Base-by-base conservation (phyloP, 495 filamentous ascomycete species). In the Aspergillus sclerotiicarbonarius region DNA sequence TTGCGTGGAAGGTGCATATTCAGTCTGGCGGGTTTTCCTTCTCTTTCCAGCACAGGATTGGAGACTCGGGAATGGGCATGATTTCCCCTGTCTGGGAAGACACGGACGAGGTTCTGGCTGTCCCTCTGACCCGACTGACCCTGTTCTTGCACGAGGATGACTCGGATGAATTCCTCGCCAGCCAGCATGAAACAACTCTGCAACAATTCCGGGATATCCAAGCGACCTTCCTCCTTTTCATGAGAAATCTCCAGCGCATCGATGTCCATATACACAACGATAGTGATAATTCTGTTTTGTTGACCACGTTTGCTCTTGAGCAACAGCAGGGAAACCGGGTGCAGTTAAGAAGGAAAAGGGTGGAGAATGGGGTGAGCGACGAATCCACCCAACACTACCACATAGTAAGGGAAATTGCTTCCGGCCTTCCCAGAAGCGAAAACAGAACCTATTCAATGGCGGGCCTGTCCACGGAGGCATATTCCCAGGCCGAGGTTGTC, bases 1-100 rank as follows among this genome's bases (percentile, higher is more conserved):
- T 74, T 1, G 75, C 77, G 3, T 70, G 61, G 57, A 76, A 73
- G 46, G 80, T 76, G 0, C 69, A 75, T 29, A 75, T 83, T 13
- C 73, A 77, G 48, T 83, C 79, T 0, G 71, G 75, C 3, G 12
- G 58, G 9, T 81, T 67, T 52, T 80, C 74, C 1, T 82, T 81
- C 65, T 62, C 35, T n/a, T 80, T 81, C 55, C 64, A 71, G 33
- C 57, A 74, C 39, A 53, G 25, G 31, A 58, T 7, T 61, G 73
- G 50, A 29, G 67, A 73, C n/a, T 65, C 64, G 0, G 72, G 70
- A 6, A 68, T 78, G 53, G 76, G 77, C 15, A 80, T 79, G 75
- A 72, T 80, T 21, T 63, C 70, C 0, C 78, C 76, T 6, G 49
- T 66, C 6, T 77, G 73, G 75, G 56, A 69, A 18, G 66, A 72